These are phyloP conservation scores for Obba rivulosa DNA, from an alignment of 768 basidiomycete genomes.

Conservation along the genomic window DNA sequence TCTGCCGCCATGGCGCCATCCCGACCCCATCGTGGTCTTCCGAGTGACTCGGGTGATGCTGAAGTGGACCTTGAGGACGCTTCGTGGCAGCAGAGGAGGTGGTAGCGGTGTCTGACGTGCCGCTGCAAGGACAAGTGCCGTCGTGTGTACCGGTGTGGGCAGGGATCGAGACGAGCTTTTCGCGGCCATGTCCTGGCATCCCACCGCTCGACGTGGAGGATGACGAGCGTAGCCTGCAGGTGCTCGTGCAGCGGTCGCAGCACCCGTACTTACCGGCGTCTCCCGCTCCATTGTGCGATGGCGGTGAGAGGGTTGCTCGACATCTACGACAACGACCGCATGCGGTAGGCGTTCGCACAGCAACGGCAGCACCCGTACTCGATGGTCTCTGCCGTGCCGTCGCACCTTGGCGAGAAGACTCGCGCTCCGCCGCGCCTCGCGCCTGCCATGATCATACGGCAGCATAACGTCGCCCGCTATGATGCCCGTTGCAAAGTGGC, in stretches of 20 bases:
- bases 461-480: background rate
- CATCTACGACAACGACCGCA: constrained; percentile 32
- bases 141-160: constrained; percentile 25
- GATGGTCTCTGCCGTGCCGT: constrained; percentile 10
- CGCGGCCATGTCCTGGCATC: constrained; percentile 41
- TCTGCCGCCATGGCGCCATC: constrained; percentile 34
- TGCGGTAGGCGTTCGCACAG: constrained; percentile 49
- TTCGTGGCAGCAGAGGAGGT: background rate
- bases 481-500: too few species aligned
- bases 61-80: constrained; percentile 2
- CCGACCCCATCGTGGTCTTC: constrained; percentile 53
- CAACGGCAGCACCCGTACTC: constrained; percentile 38
- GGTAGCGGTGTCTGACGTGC: constrained; percentile 17
- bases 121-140: constrained; percentile 28
- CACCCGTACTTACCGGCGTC: constrained; percentile 23
- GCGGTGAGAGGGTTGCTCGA: too few species aligned
- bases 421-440: constrained; percentile 27
- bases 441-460: background rate
- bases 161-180: constrained; percentile 54
- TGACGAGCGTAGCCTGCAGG: constrained; percentile 35
- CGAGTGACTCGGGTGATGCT: background rate
- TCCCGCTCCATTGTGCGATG: constrained; percentile 1
- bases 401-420: too few species aligned
- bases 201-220: constrained; percentile 38
- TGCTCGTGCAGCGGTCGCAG: constrained; percentile 55